A percentile compares a stretch with the other conserved stretches of the same genome.
phyloP scores from a whole-genome alignment of 768 basidiomycete species.

The Mycena venus region DNA sequence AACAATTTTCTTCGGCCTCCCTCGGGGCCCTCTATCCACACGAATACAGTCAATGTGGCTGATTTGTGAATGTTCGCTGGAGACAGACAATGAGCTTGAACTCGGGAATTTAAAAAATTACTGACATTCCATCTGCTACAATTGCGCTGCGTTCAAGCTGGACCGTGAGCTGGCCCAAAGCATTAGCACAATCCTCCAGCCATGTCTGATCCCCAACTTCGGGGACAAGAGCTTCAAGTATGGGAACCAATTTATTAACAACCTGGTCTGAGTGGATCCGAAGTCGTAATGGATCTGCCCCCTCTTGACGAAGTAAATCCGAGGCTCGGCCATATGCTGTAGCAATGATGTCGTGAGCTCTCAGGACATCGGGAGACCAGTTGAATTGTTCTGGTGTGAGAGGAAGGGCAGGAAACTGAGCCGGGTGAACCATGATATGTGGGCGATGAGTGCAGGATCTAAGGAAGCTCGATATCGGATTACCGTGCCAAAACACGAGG shows the following conservation, averaged over 20 bases:
- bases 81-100: not conserved
- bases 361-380: slow-evolving; percentile 26
- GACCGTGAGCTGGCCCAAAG: not conserved
- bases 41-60: not conserved
- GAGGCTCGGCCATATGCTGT: slow-evolving; percentile 16
- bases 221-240: slow-evolving; percentile 18
- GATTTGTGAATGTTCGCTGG: slow-evolving; percentile 12
- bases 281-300: slow-evolving; percentile 28
- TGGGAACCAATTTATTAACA: slow-evolving; percentile 3
- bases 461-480: not conserved
- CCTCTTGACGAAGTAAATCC: slow-evolving; percentile 17
- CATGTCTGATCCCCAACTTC: slow-evolving; percentile 15
- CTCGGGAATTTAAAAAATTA: not conserved
- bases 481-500: not conserved
- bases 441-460: not conserved
- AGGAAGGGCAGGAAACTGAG: slow-evolving; percentile 17
- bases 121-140: slow-evolving; percentile 3
- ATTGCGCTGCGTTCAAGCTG: not conserved
- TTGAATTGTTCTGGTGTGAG: not conserved
- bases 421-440: slow-evolving; percentile 4
- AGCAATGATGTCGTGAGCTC: slow-evolving; percentile 1
- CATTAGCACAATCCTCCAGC: slow-evolving; percentile 1
- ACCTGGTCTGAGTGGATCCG: slow-evolving; percentile 23
- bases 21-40: not conserved
- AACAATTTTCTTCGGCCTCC: slow-evolving; percentile 31